Base-by-base conservation (phyloP, 257 asterid genomes). In the Rauvolfia tetraphylla region DNA sequence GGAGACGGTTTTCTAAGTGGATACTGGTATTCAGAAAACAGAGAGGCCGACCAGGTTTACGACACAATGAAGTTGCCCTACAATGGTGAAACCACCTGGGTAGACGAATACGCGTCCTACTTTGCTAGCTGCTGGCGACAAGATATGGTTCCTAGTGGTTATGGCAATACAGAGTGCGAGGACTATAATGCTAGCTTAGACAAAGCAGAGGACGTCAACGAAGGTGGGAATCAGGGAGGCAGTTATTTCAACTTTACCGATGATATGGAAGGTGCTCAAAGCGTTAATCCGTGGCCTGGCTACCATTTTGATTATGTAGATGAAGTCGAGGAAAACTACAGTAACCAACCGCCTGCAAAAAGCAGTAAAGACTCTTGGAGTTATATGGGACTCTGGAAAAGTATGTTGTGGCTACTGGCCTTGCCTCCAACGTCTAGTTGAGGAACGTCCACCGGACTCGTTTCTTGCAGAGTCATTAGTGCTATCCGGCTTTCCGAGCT, bases 391-490 rank as follows among this genome's bases (percentile, higher is more conserved):
- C 72, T 58, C 4, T 82, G 69, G 48, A 85, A 73, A 31, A 78
- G 76, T 38, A 68, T 86, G 74, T 84, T 82, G n/a, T 48, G 83
- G 78, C 67, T 73, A 69, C 63, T 76, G 76, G 79, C 75, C 73
- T 46, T 42, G 67, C 72, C 59, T 31, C 34, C 17, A 48, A 27
- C 34, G 51, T 9, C 65, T 34, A 49, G 74, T 79, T 39, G 72
- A 2, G 75, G 79, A 76, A 68, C 48, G 41, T 34, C 33, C 10
- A 7, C 31, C 34, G 20, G 71, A 38, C 13, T 31, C 14, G 1
- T 5, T 6, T 15, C 2, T 62, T 31, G 14, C 68, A 11, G 20
- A 23, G 68, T 58, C 67, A 25, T 29, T 13, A 51, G 13, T 46
- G 22, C 56, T 34, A 9, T 5, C 18, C 3, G 3, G 27, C 10